phyloP scores from a whole-genome alignment of 169 alveolate species.

The Cryptosporidium muris region DNA sequence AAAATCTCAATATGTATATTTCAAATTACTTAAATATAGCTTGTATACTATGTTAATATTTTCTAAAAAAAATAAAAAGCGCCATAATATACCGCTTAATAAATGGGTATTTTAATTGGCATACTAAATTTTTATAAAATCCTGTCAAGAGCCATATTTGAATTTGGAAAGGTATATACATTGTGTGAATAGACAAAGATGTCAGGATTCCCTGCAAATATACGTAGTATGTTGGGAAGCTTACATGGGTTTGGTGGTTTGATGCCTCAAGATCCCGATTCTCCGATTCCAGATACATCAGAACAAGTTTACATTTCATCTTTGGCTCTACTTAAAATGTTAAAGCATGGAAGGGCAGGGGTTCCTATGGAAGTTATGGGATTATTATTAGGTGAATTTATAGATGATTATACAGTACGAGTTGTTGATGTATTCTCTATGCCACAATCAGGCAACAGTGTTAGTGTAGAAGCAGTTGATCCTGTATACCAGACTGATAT shows the following conservation, averaged over 20 bases:
- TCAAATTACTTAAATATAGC: too few relatives aligned
- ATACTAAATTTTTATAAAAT: too few relatives aligned
- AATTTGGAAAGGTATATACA: not conserved
- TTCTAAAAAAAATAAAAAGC: too few relatives aligned
- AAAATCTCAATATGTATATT: too few relatives aligned
- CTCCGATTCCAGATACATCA: slow-evolving; percentile 86
- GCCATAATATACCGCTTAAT: too few relatives aligned
- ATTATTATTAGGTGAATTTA: slow-evolving; percentile 97
- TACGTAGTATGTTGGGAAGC: slow-evolving; percentile 68
- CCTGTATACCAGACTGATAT: slow-evolving; percentile 98
- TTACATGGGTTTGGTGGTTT: slow-evolving; percentile 68
- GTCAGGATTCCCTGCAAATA: slow-evolving; percentile 57
- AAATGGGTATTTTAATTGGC: too few relatives aligned
- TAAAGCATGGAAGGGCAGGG: slow-evolving; percentile 98
- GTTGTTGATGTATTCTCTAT: slow-evolving; percentile 99
- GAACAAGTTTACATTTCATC: slow-evolving; percentile 97
- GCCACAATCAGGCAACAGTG: slow-evolving; percentile 99
- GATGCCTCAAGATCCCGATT: slow-evolving; percentile 69
- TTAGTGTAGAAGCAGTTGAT: slow-evolving; percentile 99
- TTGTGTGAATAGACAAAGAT: not conserved
- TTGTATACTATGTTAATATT: too few relatives aligned
- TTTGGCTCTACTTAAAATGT: slow-evolving; percentile 96
- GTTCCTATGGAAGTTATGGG: slow-evolving; percentile 99
- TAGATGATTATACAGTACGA: slow-evolving; percentile 98
- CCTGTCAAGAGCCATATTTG: too few relatives aligned